Evolutionary conservation across 768 basidiomycete species (phyloP).

Genomic region (Russula foetens): DNA sequence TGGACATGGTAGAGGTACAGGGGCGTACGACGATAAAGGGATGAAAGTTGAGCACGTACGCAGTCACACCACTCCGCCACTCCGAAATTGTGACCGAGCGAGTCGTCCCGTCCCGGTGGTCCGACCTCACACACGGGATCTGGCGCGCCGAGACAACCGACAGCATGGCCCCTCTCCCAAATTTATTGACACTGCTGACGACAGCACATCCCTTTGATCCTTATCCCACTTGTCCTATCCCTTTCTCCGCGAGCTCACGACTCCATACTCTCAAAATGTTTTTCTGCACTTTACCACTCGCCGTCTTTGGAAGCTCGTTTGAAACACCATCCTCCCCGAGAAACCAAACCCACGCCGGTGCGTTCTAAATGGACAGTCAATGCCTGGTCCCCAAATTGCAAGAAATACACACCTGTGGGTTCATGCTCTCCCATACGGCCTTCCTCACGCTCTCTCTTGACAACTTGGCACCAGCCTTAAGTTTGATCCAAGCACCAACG

Average conservation of each 20-base stretch:
- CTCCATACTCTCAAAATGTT: conserved; percentile 68
- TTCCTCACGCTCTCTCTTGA: conserved; percentile 46
- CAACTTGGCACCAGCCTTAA: conserved; percentile 24
- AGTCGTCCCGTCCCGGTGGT: too few relatives aligned
- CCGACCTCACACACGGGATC: too few relatives aligned
- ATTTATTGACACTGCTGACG: too few relatives aligned
- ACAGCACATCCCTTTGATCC: neutral
- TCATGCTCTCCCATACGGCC: conserved; percentile 53
- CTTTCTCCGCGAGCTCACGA: conserved; percentile 39
- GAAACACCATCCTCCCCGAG: conserved; percentile 54
- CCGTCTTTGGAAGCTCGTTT: conserved; percentile 70
- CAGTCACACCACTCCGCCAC: too few relatives aligned
- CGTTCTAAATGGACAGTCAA: conserved; percentile 42
- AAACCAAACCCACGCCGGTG: conserved; percentile 81
- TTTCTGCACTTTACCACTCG: conserved; percentile 84
- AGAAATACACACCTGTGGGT: conserved; percentile 56
- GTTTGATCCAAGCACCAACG: conserved; percentile 72
- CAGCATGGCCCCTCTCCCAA: too few relatives aligned
- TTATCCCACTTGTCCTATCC: conserved; percentile 30
- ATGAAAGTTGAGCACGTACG: too few relatives aligned
- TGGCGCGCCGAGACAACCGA: too few relatives aligned
- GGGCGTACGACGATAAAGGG: neutral
- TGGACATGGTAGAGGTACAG: conserved; percentile 40
- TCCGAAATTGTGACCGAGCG: too few relatives aligned
- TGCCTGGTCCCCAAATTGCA: neutral